Evolutionary conservation across 768 basidiomycete species (phyloP).

Genomic region (Rossbeevera mucosa): DNA sequence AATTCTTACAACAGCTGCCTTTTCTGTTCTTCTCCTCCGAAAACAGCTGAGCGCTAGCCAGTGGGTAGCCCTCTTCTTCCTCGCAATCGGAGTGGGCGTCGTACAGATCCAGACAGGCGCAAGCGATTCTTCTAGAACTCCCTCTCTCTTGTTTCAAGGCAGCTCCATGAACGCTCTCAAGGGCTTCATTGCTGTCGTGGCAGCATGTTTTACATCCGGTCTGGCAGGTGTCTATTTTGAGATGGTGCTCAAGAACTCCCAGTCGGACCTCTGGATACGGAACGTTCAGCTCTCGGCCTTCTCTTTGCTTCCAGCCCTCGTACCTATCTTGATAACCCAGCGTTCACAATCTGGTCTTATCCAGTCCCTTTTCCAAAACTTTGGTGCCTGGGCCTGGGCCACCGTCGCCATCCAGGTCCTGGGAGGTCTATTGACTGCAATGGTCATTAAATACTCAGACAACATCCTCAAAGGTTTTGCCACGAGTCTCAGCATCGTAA

Average conservation of each 20-base stretch:
- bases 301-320: slow-evolving; percentile 82
- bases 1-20: slow-evolving; percentile 88
- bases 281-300: slow-evolving; percentile 95
- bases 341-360: slow-evolving; percentile 37
- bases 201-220: slow-evolving; percentile 93
- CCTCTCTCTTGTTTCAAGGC: slow-evolving; percentile 31
- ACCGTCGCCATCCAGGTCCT: slow-evolving; percentile 85
- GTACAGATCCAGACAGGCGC: slow-evolving; percentile 71
- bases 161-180: slow-evolving; percentile 75
- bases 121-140: slow-evolving; percentile 20
- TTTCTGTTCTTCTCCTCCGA: slow-evolving; percentile 78
- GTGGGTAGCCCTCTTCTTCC: slow-evolving; percentile 81
- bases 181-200: slow-evolving; percentile 85
- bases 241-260: slow-evolving; percentile 90
- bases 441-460: slow-evolving; percentile 93
- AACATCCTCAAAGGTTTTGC: slow-evolving; percentile 95
- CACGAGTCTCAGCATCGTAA: slow-evolving; percentile 88
- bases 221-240: slow-evolving; percentile 98
- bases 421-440: slow-evolving; percentile 87
- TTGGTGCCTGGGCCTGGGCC: slow-evolving; percentile 88
- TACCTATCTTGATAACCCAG: slow-evolving; percentile 65
- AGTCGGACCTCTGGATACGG: slow-evolving; percentile 90
- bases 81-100: slow-evolving; percentile 85
- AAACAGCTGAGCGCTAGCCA: slow-evolving; percentile 68
- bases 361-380: slow-evolving; percentile 69